phyloP scores from a whole-genome alignment of 2,329 filamentous ascomycete species.

The Microdochium bolleyi region DNA sequence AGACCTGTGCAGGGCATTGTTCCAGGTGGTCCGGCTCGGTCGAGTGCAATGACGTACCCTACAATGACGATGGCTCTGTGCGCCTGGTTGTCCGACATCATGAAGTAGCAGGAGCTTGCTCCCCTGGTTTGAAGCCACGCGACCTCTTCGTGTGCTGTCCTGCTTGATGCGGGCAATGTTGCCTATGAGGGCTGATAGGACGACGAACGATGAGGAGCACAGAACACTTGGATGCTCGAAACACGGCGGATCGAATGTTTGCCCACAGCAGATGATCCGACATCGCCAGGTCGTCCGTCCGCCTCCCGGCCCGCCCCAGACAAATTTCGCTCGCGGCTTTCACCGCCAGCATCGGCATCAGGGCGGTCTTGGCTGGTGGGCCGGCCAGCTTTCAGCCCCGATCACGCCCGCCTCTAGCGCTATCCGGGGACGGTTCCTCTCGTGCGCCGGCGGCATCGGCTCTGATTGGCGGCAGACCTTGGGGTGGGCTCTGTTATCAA shows the following conservation, averaged over 20 bases:
- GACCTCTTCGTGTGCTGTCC: neutral
- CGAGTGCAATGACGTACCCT: neutral
- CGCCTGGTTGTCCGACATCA: neutral
- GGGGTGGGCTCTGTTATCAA: too few species aligned
- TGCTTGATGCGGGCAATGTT: too few species aligned
- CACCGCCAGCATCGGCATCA: neutral
- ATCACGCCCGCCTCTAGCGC: neutral
- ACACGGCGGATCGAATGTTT: neutral
- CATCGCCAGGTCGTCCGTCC: neutral
- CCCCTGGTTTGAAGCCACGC: neutral
- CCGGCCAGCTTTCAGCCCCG: neutral
- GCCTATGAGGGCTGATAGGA: too few species aligned
- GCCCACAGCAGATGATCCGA: neutral
- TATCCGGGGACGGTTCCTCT: neutral
- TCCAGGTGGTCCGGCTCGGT: neutral
- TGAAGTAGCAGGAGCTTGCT: neutral
- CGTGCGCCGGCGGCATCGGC: neutral
- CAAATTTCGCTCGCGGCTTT: neutral
- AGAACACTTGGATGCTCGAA: too few species aligned
- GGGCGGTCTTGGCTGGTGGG: neutral
- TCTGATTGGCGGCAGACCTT: neutral
- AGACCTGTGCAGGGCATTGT: neutral
- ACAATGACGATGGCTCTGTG: conserved; percentile 2
- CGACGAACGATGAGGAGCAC: too few species aligned
- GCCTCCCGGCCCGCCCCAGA: neutral